Evolutionary conservation across 2,329 filamentous ascomycete genomes (phyloP).

Genomic region (Saccharata proteae): DNA sequence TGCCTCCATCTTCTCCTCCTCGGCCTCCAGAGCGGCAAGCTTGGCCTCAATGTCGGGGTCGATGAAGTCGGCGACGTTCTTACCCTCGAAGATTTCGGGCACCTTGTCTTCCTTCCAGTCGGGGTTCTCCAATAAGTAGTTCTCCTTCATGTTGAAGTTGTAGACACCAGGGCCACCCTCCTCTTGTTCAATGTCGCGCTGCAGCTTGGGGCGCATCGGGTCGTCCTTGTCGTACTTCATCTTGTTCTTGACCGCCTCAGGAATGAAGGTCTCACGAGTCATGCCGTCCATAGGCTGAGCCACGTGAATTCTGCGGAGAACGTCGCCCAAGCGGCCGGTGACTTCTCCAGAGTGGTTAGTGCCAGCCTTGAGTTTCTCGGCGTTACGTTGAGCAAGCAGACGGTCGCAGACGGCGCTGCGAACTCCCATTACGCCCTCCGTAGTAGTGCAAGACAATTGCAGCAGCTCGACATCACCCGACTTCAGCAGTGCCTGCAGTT

Average conservation of each 20-base stretch:
- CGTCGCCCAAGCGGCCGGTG: conserved; percentile 73
- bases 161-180: conserved; percentile 92
- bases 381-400: conserved; percentile 82
- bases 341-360: conserved; percentile 66
- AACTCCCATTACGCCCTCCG: conserved; percentile 85
- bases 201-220: conserved; percentile 68
- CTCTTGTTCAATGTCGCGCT: conserved; percentile 79
- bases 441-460: conserved; percentile 87
- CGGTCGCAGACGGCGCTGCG: conserved; percentile 93
- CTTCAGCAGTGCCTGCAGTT: conserved; percentile 70
- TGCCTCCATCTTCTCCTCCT: conserved; percentile 83
- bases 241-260: conserved; percentile 65
- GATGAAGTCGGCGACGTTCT: conserved; percentile 95
- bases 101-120: conserved; percentile 97
- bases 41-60: conserved; percentile 95
- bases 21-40: conserved; percentile 81
- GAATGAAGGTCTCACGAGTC: conserved; percentile 72
- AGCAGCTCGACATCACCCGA: conserved; percentile 84
- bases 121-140: conserved; percentile 75
- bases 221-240: conserved; percentile 88
- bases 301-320: conserved; percentile 90
- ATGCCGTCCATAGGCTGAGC: conserved; percentile 81
- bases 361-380: conserved; percentile 85
- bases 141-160: conserved; percentile 80
- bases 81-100: conserved; percentile 85